Base-by-base conservation (phyloP, 192 early-diverging fungal species). In the Phycomyces nitens region DNA sequence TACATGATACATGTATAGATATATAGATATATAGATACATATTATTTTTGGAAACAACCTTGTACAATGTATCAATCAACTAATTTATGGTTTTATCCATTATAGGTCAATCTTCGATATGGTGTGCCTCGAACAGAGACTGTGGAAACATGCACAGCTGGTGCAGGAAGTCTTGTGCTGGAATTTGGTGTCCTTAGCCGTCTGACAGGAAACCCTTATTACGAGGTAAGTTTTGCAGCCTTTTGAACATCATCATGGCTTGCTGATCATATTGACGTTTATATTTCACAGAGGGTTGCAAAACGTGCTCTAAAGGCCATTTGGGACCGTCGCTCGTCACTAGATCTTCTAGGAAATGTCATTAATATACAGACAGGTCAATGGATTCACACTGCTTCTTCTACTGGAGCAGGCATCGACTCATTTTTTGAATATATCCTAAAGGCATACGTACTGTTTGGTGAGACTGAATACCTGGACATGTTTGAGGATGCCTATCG, bases 171-270 rank as follows among this genome's bases (percentile, higher is more conserved):
- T 41, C 75, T 97, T 50, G 63, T 97, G 26, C 76, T 99, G 10
- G 96, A 99, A 64, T 97, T 97, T 84, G 94, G 94, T 42, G 83
- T 89, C 6, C 72, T 99, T 23, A 94, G 92, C 60, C 82, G 95
- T 29, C 77, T 96, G 38, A 92, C 92, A 0, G 90, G 89, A 11
- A 78, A 93, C 68, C 70, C 82, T 4, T 73, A 75, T 26, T 96
- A 92, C 71, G 96, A 97, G 76, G 82, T 82, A 80, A 29, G 38
- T 44, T 26, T 10, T 10, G 26, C 53, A 42, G 14, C n/a, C n/a
- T n/a, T n/a, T n/a, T n/a, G n/a, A n/a, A n/a, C n/a, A n/a, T n/a
- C n/a, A n/a, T n/a, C n/a, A n/a, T n/a, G n/a, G n/a, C n/a, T n/a
- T n/a, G n/a, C n/a, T n/a, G n/a, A n/a, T n/a, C 54, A 2, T 42